These are phyloP conservation scores for Stereocaulon alpinum DNA, from an alignment of 495 filamentous ascomycete species.

Conservation along the genomic window DNA sequence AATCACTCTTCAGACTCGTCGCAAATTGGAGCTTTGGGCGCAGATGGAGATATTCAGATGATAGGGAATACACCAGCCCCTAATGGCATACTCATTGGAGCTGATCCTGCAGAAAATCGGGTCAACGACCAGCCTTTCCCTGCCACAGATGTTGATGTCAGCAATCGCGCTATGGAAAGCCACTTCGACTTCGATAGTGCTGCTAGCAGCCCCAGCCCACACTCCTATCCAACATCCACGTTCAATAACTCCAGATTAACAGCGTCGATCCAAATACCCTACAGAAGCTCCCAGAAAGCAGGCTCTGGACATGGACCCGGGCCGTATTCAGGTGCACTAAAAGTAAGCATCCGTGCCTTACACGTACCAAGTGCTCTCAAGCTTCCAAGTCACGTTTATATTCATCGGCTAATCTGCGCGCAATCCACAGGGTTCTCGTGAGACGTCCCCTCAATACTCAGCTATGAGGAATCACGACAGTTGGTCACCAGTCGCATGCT, in stretches of 20 bases:
- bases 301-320: conserved; percentile 2
- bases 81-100: conserved; percentile 13
- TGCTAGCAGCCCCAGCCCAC: conserved; percentile 51
- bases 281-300: neutral
- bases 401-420: neutral
- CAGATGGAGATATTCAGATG: conserved; percentile 23
- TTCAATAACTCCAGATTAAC: neutral
- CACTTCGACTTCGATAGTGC: conserved; percentile 63
- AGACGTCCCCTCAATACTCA: conserved; percentile 2
- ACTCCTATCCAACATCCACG: neutral
- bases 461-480: neutral
- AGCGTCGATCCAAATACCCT: conserved; percentile 8
- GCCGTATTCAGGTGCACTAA: conserved; percentile 1
- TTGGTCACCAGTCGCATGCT: neutral
- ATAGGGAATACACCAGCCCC: conserved; percentile 4
- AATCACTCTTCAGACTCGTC: conserved; percentile 39
- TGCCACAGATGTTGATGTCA: conserved; percentile 38
- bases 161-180: conserved; percentile 52
- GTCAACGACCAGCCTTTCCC: neutral
- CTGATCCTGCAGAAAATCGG: conserved; percentile 4
- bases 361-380: neutral
- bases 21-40: conserved; percentile 22
- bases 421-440: conserved; percentile 3
- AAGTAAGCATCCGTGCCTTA: conserved; percentile 3
- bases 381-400: neutral